Percentiles rank a stretch among this genome's conserved stretches.
Conservation (phyloP, 495 filamentous ascomycete genomes). For the Penicillium alfredii region DNA sequence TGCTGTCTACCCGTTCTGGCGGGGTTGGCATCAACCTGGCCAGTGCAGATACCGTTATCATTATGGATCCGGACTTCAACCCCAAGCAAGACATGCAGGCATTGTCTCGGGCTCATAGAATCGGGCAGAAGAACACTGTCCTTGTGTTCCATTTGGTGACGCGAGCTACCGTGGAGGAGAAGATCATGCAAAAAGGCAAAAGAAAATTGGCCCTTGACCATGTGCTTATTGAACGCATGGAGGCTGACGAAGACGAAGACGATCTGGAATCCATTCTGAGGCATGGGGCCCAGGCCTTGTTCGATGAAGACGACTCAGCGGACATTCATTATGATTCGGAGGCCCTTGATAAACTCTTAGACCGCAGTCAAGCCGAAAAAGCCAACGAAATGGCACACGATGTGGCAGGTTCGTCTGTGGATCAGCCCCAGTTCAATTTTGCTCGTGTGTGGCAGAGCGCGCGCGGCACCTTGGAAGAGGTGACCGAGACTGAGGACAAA, state of each 20-base stretch:
- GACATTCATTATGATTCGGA: slow-evolving; percentile 73
- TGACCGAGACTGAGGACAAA: slow-evolving; percentile 41
- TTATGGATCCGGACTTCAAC: slow-evolving; percentile 97
- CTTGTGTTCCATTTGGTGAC: slow-evolving; percentile 93
- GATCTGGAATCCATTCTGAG: slow-evolving; percentile 86
- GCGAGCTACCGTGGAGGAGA: slow-evolving; percentile 82
- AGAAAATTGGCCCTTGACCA: slow-evolving; percentile 94
- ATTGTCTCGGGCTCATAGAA: slow-evolving; percentile 86
- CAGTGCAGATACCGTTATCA: slow-evolving; percentile 96
- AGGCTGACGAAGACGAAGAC: slow-evolving; percentile 65
- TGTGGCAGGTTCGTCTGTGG: slow-evolving; percentile 49
- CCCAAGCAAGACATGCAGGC: slow-evolving; percentile 98
- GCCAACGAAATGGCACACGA: slow-evolving; percentile 51
- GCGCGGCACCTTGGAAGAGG: slow-evolving; percentile 54
- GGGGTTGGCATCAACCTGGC: slow-evolving; percentile 98
- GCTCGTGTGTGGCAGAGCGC: slow-evolving; percentile 93
- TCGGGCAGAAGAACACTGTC: slow-evolving; percentile 93
- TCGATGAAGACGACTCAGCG: slow-evolving; percentile 60
- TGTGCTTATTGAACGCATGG: slow-evolving; percentile 76
- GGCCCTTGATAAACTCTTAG: slow-evolving; percentile 80
- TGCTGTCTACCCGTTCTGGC: slow-evolving; percentile 88
- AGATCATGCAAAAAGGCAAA: slow-evolving; percentile 91
- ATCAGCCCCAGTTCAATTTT: slow-evolving; percentile 64
- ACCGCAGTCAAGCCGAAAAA: slow-evolving; percentile 75
- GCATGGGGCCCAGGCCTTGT: slow-evolving; percentile 81